Percentiles rank a stretch among this genome's conserved stretches.
These are phyloP conservation scores for Sporisorium exsertum DNA, from an alignment of 1,284 basidiomycete species.

Conservation along the genomic window DNA sequence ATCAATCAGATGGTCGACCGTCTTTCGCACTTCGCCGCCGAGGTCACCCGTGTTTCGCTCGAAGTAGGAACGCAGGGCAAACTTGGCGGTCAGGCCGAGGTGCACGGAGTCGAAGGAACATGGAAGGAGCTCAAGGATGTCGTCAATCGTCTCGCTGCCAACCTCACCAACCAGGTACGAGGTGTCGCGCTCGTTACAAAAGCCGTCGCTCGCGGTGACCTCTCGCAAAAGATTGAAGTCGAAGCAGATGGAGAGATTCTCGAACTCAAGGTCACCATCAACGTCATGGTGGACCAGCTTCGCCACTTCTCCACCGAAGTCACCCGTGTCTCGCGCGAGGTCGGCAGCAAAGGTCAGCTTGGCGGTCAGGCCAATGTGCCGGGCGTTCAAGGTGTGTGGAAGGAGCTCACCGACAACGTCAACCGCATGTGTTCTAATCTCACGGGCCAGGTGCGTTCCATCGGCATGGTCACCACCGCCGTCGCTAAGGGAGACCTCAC, in stretches of 20 bases:
- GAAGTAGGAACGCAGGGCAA: conserved; percentile 75
- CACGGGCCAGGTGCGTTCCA: conserved; percentile 91
- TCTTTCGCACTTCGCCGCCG: conserved; percentile 88
- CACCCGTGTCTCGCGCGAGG: conserved; percentile 82
- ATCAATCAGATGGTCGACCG: conserved; percentile 94
- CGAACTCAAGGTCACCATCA: conserved; percentile 97
- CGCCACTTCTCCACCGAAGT: conserved; percentile 94
- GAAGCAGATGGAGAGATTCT: conserved; percentile 95
- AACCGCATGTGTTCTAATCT: conserved; percentile 93
- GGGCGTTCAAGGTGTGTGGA: conserved; percentile 69
- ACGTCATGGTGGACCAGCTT: conserved; percentile 91
- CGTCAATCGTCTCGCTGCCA: conserved; percentile 69
- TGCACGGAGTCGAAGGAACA: conserved; percentile 69
- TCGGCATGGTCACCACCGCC: conserved; percentile 90
- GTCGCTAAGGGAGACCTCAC: conserved; percentile 76
- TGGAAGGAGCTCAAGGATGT: conserved; percentile 70
- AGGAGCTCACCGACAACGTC: conserved; percentile 74
- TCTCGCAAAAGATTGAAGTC: conserved; percentile 95
- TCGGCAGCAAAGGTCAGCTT: conserved; percentile 62
- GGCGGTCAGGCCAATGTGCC: conserved; percentile 69
- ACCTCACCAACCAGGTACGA: conserved; percentile 89
- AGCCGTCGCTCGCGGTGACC: conserved; percentile 93
- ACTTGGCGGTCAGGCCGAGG: conserved; percentile 69
- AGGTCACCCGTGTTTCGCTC: conserved; percentile 92
- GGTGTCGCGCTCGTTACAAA: conserved; percentile 97